Evolutionary conservation across 1,284 basidiomycete species (phyloP).

Genomic region (Blastosporella zonata): DNA sequence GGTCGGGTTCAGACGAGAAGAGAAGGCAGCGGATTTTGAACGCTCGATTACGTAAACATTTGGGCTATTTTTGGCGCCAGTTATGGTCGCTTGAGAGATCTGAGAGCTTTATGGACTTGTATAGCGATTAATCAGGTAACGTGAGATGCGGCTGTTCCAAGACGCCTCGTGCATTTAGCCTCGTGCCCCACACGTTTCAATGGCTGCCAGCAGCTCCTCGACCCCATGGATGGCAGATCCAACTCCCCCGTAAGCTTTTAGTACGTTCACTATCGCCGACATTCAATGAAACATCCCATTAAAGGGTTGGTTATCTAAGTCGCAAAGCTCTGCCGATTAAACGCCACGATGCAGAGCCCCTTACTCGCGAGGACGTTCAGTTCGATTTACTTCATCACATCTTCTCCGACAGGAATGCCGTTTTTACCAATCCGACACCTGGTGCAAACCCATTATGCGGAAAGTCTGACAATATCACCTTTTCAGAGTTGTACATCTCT

Average conservation of each 20-base stretch:
- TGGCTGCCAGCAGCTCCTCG: slow-evolving; percentile 33
- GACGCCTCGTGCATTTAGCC: slow-evolving; percentile 34
- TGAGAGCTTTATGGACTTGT: slow-evolving; percentile 6
- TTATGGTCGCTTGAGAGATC: not conserved
- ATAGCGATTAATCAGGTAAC: slow-evolving; percentile 13
- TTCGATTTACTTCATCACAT: slow-evolving; percentile 80
- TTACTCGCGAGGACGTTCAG: slow-evolving; percentile 80
- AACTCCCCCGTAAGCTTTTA: slow-evolving; percentile 41
- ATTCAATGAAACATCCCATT: slow-evolving; percentile 8
- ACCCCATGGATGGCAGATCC: slow-evolving; percentile 44
- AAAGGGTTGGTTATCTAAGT: slow-evolving; percentile 63
- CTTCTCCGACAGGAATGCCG: slow-evolving; percentile 65
- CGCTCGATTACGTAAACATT: slow-evolving; percentile 3
- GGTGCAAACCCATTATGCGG: slow-evolving; percentile 39
- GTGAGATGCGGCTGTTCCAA: slow-evolving; percentile 8
- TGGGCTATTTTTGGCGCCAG: slow-evolving; percentile 6
- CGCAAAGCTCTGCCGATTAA: slow-evolving; percentile 76
- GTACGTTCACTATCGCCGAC: slow-evolving; percentile 9
- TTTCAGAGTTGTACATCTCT: slow-evolving; percentile 83
- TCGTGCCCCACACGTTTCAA: slow-evolving; percentile 36
- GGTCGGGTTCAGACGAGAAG: not conserved
- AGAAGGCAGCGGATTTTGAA: not conserved
- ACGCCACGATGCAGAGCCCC: slow-evolving; percentile 71
- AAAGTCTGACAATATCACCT: slow-evolving; percentile 55
- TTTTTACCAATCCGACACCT: slow-evolving; percentile 66